These are phyloP conservation scores for Cryptomeria japonica DNA, from an alignment of 75 land plant species.

Conservation along the genomic window DNA sequence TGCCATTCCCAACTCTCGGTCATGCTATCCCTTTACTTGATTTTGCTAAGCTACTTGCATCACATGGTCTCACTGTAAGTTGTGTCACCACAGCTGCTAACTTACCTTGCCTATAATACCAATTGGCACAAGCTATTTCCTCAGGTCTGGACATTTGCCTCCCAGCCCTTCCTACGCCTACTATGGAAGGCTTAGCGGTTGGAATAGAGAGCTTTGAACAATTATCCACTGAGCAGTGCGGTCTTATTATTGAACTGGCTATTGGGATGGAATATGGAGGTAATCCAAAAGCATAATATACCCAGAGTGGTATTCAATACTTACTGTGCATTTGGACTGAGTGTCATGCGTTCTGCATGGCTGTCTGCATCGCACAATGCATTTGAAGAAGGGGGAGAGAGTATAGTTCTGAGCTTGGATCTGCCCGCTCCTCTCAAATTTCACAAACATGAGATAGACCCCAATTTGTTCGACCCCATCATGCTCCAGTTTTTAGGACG, in stretches of 20 bases:
- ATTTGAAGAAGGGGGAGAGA: no score
- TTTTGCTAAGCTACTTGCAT: conserved; percentile 29
- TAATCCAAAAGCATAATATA: conserved; percentile 4
- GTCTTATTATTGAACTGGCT: background rate
- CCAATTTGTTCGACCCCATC: no score
- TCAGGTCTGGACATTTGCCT: conserved; percentile 3
- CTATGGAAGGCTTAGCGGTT: conserved; percentile 15
- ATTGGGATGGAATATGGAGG: conserved; percentile 12
- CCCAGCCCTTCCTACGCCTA: conserved; percentile 21
- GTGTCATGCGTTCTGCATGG: no score
- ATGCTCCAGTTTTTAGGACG: no score
- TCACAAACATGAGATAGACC: no score
- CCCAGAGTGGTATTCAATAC: no score
- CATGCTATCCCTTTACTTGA: conserved; percentile 40
- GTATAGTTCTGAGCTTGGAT: no score
- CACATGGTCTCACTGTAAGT: conserved; percentile 14
- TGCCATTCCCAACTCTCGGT: conserved; percentile 36
- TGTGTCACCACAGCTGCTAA: conserved; percentile 38
- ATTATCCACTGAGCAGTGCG: background rate
- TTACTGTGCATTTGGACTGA: no score
- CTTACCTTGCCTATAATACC: conserved; percentile 14
- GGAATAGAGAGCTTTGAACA: conserved; percentile 38
- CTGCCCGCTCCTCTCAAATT: no score
- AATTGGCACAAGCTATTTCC: background rate
- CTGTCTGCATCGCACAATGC: no score